Base-by-base conservation (phyloP, 176 grass and related monocot genomes). In the Oryza glumipatula region DNA sequence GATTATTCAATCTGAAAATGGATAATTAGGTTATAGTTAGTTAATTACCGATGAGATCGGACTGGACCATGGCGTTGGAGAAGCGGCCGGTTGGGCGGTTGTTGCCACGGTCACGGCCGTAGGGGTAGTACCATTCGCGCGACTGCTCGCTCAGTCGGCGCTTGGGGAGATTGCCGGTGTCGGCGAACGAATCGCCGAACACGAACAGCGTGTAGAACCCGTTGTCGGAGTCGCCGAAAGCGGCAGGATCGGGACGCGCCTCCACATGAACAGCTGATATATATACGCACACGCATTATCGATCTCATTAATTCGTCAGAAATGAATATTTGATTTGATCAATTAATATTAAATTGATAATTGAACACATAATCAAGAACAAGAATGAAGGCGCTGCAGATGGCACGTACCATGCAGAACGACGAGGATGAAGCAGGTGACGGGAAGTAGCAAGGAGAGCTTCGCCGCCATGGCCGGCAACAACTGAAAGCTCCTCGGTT, bases 151-250 rank as follows among this genome's bases (percentile, higher is more conserved):
- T 84, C 35, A 65, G 9, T 1, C 4, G 1, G 0, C 33, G 44
- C 9, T 67, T 73, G 2, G 58, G 60, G 47, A 74, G 48, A 76
- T 88, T 88, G 12, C 87, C 81, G 2, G 81, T 84, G 81, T 88
- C 87, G 12, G 47, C 81, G 24, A 84, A 88, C 0, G 81, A 84
- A 5, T 88, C 76, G 1, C 87, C 87, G 36, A 88, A 88, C 80
- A 88, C 70, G 68, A 84, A 80, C 47, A 84, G 5, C 11, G 39
- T 28, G 45, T 79, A 73, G 19, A n/a, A 21, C 6, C 67, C 67
- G 22, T 19, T 41, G 67, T 58, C 19, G 44, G 60, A 73, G 52
- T 1, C 4, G 14, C 63, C 56, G 56, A 60, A 58, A n/a, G 5
- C 17, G 54, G 7, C 17, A 10, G 58, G n/a, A 63, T 9, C 58